phyloP scores from a whole-genome alignment of 2,329 filamentous ascomycete genomes.

The Colletotrichum sp. region DNA sequence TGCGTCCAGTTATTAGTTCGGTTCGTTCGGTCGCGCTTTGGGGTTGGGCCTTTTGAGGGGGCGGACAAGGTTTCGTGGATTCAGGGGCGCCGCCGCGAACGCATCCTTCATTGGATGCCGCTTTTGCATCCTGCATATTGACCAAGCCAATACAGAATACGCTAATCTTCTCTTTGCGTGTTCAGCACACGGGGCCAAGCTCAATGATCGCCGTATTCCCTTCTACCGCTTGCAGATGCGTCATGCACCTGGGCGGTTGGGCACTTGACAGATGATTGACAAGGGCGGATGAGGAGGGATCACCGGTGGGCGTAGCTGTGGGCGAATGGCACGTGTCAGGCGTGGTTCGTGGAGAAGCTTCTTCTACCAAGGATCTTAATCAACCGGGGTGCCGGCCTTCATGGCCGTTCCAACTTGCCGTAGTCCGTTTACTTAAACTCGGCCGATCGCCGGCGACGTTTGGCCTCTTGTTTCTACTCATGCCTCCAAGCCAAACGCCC shows the following conservation, averaged over 20 bases:
- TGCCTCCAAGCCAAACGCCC: neutral
- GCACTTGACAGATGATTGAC: neutral
- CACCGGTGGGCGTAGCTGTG: neutral
- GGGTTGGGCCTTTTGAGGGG: neutral
- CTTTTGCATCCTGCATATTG: neutral
- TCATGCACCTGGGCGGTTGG: neutral
- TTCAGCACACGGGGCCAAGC: neutral
- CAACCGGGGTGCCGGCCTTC: neutral
- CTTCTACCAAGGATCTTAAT: neutral
- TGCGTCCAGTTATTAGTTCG: neutral
- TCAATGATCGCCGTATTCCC: neutral
- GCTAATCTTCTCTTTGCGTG: neutral
- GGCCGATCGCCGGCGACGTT: neutral
- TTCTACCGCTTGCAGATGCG: neutral
- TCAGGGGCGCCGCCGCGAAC: neutral
- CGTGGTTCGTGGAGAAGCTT: conserved; percentile 1
- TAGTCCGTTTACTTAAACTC: conserved; percentile 10
- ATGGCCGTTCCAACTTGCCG: neutral
- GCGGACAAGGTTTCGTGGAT: neutral
- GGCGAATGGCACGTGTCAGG: neutral
- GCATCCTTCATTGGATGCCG: neutral
- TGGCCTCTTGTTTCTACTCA: neutral
- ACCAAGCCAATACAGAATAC: neutral
- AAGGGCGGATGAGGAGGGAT: neutral
- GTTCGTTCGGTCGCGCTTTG: neutral